Conservation (phyloP, 495 filamentous ascomycete species). For the Acidomyces sp. region DNA sequence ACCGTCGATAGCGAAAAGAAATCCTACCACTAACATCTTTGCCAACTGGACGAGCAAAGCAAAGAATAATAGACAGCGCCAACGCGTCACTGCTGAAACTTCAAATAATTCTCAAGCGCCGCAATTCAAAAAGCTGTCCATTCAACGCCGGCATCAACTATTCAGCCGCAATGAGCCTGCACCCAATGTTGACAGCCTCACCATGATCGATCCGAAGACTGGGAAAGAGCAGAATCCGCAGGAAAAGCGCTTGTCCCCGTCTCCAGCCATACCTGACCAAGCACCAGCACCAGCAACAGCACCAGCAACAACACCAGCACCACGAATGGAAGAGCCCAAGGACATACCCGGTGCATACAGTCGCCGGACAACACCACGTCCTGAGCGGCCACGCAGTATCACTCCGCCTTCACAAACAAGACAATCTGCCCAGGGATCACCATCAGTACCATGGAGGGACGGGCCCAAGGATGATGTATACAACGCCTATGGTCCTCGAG, state of each 20-base stretch:
- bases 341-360: conserved; percentile 12
- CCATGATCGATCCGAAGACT: conserved; percentile 14
- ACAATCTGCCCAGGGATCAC: neutral
- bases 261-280: too few species aligned
- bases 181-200: conserved; percentile 11
- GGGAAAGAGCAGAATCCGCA: conserved; percentile 6
- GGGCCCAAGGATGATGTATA: conserved; percentile 1
- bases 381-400: neutral
- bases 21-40: conserved; percentile 4
- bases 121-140: conserved; percentile 9
- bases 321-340: neutral
- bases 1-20: neutral
- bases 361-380: conserved; percentile 1
- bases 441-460: too few species aligned
- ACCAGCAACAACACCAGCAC: neutral
- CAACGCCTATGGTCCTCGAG: conserved; percentile 10
- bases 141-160: conserved; percentile 9
- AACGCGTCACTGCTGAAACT: conserved; percentile 9
- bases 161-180: conserved; percentile 12
- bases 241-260: too few species aligned
- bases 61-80: conserved; percentile 1
- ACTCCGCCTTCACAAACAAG: conserved; percentile 1
- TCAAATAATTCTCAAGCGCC: conserved; percentile 2
- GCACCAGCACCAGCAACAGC: neutral
- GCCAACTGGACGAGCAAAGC: neutral